Percentiles rank a stretch among this genome's conserved stretches.
Evolutionary conservation across 2,329 filamentous ascomycete genomes (phyloP).

Genomic region (Biscogniauxia mediterranea): DNA sequence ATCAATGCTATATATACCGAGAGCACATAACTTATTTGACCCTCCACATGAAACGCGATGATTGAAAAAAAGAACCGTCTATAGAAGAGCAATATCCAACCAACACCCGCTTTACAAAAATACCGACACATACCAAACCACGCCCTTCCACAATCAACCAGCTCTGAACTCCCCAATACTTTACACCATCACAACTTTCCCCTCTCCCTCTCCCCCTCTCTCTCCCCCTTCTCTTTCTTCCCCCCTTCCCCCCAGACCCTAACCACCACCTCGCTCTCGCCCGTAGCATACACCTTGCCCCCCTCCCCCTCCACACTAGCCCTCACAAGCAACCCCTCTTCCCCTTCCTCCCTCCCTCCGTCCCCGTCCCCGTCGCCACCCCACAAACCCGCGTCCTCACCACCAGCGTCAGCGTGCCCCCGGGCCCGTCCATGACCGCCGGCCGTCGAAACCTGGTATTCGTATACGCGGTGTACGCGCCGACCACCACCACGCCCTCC

Average conservation of each 20-base stretch:
- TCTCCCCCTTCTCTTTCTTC: background rate
- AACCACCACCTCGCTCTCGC: slow-evolving; percentile 4
- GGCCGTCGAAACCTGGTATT: slow-evolving; percentile 5
- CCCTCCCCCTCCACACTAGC: slow-evolving; percentile 1
- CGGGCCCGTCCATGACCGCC: background rate
- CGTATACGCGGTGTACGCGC: slow-evolving; percentile 4
- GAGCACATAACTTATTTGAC: too few species aligned
- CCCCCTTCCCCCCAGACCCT: background rate
- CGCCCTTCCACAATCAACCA: background rate
- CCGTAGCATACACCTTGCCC: slow-evolving; percentile 3
- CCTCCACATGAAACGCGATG: too few species aligned
- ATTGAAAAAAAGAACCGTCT: too few species aligned
- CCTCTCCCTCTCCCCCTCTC: slow-evolving; percentile 3
- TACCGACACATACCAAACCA: background rate
- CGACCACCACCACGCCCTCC: background rate
- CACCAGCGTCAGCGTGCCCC: slow-evolving; percentile 3
- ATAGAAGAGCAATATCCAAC: too few species aligned
- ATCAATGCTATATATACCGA: too few species aligned
- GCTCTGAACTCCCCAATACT: background rate
- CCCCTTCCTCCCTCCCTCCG: background rate
- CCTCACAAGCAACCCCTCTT: background rate
- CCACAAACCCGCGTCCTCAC: slow-evolving; percentile 2
- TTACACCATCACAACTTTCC: background rate
- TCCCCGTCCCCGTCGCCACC: background rate
- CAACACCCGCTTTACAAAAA: too few species aligned